phyloP scores from a whole-genome alignment of 768 basidiomycete species.

The Rhodotorula sphaerocarpa region DNA sequence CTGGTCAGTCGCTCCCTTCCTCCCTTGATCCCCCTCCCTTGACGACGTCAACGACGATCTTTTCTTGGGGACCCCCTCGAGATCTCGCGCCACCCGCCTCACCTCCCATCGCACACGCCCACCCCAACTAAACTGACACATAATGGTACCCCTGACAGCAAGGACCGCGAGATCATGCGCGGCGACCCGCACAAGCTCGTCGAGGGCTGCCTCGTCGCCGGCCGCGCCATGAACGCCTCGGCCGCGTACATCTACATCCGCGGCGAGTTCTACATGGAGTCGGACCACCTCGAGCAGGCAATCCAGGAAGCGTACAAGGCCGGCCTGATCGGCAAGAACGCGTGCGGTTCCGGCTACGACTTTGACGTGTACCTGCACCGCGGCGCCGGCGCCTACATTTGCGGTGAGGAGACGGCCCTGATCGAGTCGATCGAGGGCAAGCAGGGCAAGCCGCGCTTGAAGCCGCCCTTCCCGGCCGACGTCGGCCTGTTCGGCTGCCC shows the following conservation, averaged over 20 bases:
- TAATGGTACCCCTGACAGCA: slow-evolving; percentile 44
- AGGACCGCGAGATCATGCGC: slow-evolving; percentile 94
- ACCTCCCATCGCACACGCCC: too few species aligned
- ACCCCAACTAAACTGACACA: not conserved
- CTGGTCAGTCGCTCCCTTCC: slow-evolving; percentile 46
- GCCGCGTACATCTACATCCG: slow-evolving; percentile 98
- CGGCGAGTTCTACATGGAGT: slow-evolving; percentile 95
- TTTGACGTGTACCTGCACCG: slow-evolving; percentile 99
- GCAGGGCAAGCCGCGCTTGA: slow-evolving; percentile 93
- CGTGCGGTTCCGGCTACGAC: slow-evolving; percentile 83
- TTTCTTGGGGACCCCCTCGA: not conserved
- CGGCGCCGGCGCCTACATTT: slow-evolving; percentile 96
- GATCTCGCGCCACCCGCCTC: not conserved
- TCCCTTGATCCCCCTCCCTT: not conserved
- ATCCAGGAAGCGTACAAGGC: slow-evolving; percentile 89
- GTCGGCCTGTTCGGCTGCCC: slow-evolving; percentile 97
- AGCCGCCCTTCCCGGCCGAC: slow-evolving; percentile 98
- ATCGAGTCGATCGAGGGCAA: slow-evolving; percentile 97
- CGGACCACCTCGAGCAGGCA: slow-evolving; percentile 84
- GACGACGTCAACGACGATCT: not conserved
- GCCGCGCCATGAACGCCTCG: slow-evolving; percentile 85
- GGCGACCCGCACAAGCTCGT: slow-evolving; percentile 98
- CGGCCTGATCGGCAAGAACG: slow-evolving; percentile 78
- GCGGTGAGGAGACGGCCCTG: slow-evolving; percentile 94
- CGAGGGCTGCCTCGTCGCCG: slow-evolving; percentile 94